Conservation (phyloP, 2,329 filamentous ascomycete genomes). For the Torrubiella hemipterigena region DNA sequence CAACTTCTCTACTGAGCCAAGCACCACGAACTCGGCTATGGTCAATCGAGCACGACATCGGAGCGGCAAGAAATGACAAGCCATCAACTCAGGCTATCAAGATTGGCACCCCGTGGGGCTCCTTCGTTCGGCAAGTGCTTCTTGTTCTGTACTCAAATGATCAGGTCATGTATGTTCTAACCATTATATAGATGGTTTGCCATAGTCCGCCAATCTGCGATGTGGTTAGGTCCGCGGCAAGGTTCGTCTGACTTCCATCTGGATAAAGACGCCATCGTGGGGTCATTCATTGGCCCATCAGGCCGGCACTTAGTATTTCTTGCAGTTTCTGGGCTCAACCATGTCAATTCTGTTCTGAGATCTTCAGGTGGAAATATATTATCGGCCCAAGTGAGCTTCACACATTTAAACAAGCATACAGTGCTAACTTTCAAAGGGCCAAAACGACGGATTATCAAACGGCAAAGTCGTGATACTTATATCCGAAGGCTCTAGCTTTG, state of each 20-base stretch:
- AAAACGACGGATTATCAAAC: constrained; percentile 52
- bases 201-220: not conserved
- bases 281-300: not conserved
- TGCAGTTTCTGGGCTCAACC: not conserved
- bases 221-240: not conserved
- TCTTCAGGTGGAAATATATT: not conserved
- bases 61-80: not conserved
- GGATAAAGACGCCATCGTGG: not conserved
- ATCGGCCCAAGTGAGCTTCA: not conserved
- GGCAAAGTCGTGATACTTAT: constrained; percentile 53
- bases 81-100: not conserved
- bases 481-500: constrained; percentile 60
- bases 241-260: not conserved
- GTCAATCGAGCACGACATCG: not conserved
- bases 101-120: not conserved
- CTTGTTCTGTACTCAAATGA: not conserved
- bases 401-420: not conserved
- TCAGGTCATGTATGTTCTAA: not conserved
- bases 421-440: constrained; percentile 27
- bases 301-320: not conserved
- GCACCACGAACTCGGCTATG: not conserved
- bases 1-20: not conserved
- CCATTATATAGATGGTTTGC: not conserved
- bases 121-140: not conserved
- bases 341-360: not conserved